phyloP scores from a whole-genome alignment of 2,329 filamentous ascomycete genomes.

The Xylariaceae sp. region DNA sequence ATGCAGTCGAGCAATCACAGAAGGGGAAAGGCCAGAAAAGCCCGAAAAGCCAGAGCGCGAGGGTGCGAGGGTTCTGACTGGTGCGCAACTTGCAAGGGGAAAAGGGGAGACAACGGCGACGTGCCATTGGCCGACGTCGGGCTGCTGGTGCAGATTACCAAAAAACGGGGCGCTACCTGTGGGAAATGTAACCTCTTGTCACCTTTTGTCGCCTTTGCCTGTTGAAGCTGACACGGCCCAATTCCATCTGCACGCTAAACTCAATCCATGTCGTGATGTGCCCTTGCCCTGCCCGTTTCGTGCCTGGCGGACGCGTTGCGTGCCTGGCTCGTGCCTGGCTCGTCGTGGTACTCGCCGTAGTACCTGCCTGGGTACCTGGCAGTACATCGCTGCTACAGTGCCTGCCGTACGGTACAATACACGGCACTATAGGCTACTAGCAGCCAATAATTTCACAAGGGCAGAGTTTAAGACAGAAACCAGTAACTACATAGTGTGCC shows the following conservation, averaged over 20 bases:
- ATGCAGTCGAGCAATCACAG: slow-evolving; percentile 10
- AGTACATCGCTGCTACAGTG: not conserved
- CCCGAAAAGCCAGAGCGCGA: slow-evolving; percentile 25
- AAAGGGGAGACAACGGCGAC: slow-evolving; percentile 22
- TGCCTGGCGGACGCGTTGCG: slow-evolving; percentile 6
- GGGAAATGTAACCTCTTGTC: slow-evolving; percentile 31
- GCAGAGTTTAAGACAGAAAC: not conserved
- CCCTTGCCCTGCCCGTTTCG: not conserved
- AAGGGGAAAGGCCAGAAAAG: slow-evolving; percentile 29
- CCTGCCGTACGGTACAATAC: not conserved
- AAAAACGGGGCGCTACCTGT: slow-evolving; percentile 39
- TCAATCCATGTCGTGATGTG: slow-evolving; percentile 1
- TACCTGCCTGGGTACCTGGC: not conserved
- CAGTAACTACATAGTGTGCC: not conserved
- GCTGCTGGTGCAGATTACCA: slow-evolving; percentile 35
- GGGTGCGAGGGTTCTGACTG: slow-evolving; percentile 19
- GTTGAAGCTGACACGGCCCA: not conserved
- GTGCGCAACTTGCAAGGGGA: slow-evolving; percentile 25
- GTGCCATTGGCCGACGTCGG: slow-evolving; percentile 26
- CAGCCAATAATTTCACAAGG: not conserved
- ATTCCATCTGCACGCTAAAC: slow-evolving; percentile 9
- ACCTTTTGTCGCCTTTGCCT: not conserved
- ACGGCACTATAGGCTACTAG: not conserved
- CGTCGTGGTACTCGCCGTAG: not conserved
- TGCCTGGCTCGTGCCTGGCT: slow-evolving; percentile 8